Base-by-base conservation (phyloP, 768 basidiomycete genomes). In the Lanmaoa pseudosensibilis region DNA sequence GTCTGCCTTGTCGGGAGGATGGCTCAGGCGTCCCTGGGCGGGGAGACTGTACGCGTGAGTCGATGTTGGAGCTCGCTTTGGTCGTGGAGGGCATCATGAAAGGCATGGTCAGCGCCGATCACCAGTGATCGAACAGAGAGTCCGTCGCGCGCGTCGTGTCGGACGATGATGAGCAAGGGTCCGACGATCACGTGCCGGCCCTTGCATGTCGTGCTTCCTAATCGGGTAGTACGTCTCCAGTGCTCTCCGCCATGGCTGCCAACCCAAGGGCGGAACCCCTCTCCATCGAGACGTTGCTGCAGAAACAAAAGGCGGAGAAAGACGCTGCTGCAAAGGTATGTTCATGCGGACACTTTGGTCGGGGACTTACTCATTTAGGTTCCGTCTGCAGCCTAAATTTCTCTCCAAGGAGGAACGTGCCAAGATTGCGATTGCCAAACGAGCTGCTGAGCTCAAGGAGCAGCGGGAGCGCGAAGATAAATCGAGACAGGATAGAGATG, bases 391-490 rank as follows among this genome's bases (percentile, higher is more conserved):
- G 94, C 96, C 96, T 36, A 96, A 86, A 73, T 98, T 98, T 77
- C 78, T 98, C 15, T 84, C 91, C 3, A 98, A 92, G 74, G 92
- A 94, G 61, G 91, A 97, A 66, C 85, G 96, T 47, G 92, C 92
- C 18, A 84, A 85, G 66, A 74, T 97, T 36, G 96, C 96, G 4
- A 90, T 98, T 57, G 86, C 87, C 16, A 90, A 92, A 64, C 87
- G 96, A 15, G 82, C 86, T 19, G 82, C 88, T 56, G 95, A 98
- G 69, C 88, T 98, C 39, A 81, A 77, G 49, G 84, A 84, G 43
- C 82, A 92, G 66, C 85, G 80, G 57, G 84, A 83, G 52, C 81
- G 77, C 47, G 86, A 88, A 19, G 88, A 92, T 45, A 74, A 74
- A 7, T 56, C 84, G 5, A 79, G 78, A 59, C 69, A 72, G 40